Base-by-base conservation (phyloP, 257 asterid genomes). In the Nicotiana sylvestris region DNA sequence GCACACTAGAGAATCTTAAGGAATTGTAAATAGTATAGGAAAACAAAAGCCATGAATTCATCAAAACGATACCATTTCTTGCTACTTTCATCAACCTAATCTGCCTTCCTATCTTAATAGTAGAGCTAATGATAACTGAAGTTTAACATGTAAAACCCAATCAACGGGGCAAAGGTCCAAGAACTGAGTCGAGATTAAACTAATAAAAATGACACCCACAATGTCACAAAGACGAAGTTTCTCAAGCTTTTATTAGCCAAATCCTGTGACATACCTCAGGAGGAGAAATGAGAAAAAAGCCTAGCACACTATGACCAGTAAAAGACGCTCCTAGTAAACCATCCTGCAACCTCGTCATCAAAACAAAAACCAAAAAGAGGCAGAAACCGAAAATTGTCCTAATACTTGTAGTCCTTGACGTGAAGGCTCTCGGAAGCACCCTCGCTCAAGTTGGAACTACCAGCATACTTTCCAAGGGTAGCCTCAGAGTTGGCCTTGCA, bases 361-460 rank as follows among this genome's bases (percentile, higher is more conserved):
- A 81, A 85, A 27, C 66, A 72, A 78, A 49, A 66, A 74, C 13
- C 80, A 74, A 74, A 70, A 37, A 4, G 35, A 70, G 35, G 35
- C 27, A 60, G 30, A 81, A 32, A 55, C 51, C 70, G 81, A 81
- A 43, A 66, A 68, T 70, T 64, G 21, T 2, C 72, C 83, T 91
- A 95, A 85, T 95, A 95, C 86, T 91, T 95, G 91, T 95, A 95
- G 90, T 88, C 94, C 88, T 92, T 90, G 13, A 95, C 98, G 43
- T 95, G 97, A 83, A 95, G 98, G 92, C 97, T 91, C 91, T 95
- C 99, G 0, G 92, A 86, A n/a, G 99, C 96, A 68, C 96, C 98
- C 84, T 90, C 97, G 2, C 89, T 60, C 89, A 91, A 85, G 6
- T 87, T 66, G 15, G 86, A 62, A 9, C 87, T 80, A 60, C 97